These are phyloP conservation scores for Prunus yedoensis DNA, from an alignment of 331 rosid genomes.

Conservation along the genomic window DNA sequence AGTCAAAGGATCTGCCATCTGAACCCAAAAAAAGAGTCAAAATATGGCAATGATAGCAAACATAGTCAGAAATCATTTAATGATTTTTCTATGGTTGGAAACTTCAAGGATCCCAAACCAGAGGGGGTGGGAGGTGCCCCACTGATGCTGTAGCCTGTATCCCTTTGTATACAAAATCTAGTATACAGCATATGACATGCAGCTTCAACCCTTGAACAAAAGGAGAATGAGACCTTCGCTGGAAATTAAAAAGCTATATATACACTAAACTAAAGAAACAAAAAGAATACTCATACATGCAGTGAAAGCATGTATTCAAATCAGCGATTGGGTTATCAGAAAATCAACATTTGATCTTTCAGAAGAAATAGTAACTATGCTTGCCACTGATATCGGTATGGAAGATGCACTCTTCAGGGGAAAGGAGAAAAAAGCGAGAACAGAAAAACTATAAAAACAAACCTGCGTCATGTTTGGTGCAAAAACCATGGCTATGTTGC, in stretches of 20 bases:
- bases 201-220: background rate
- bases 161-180: background rate
- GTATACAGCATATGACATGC: background rate
- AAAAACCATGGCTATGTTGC: constrained; percentile 83
- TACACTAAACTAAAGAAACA: background rate
- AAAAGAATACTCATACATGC: background rate
- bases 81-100: background rate
- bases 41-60: background rate
- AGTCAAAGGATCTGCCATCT: constrained; percentile 92
- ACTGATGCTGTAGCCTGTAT: background rate
- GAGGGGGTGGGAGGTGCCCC: background rate
- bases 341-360: background rate
- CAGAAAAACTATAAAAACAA: constrained; percentile 10
- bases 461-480: constrained; percentile 98
- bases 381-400: background rate
- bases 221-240: background rate
- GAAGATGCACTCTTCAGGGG: background rate
- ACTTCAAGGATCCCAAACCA: background rate
- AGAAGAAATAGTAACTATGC: background rate
- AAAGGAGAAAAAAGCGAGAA: background rate
- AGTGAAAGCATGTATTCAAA: background rate
- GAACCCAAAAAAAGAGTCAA: constrained; percentile 28
- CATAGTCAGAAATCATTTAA: background rate
- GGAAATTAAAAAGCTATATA: background rate
- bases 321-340: background rate